phyloP scores from a whole-genome alignment of 805 yeast species.

The Zygoascus flipseniorum region DNA sequence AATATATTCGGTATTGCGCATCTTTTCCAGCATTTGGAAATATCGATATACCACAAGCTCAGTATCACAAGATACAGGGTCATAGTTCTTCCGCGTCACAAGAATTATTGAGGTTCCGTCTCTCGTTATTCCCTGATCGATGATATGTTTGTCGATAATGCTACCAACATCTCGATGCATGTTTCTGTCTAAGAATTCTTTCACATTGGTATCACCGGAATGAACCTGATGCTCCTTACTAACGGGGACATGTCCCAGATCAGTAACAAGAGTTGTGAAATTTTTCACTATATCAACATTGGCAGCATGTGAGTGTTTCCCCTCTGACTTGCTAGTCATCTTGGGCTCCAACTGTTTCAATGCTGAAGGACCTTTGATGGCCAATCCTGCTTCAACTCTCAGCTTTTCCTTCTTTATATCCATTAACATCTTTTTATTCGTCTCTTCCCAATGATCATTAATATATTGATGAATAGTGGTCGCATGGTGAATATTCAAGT shows the following conservation, averaged over 20 bases:
- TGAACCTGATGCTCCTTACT: neutral
- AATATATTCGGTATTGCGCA: constrained; percentile 62
- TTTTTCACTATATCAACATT: neutral
- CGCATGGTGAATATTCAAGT: constrained; percentile 10
- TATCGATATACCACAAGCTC: constrained; percentile 51
- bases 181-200: constrained; percentile 67
- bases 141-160: constrained; percentile 37
- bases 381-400: neutral
- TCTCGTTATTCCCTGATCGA: constrained; percentile 56
- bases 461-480: constrained; percentile 40
- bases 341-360: neutral
- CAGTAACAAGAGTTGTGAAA: neutral
- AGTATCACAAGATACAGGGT: constrained; percentile 30
- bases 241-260: neutral
- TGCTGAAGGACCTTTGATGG: neutral
- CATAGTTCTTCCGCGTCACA: constrained; percentile 34
- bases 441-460: constrained; percentile 40
- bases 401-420: constrained; percentile 16
- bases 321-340: neutral
- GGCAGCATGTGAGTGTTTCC: neutral
- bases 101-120: constrained; percentile 70
- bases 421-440: constrained; percentile 19
- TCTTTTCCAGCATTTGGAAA: constrained; percentile 56
- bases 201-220: neutral
- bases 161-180: constrained; percentile 44